These are phyloP conservation scores for Diplodia intermedia DNA, from an alignment of 2,329 filamentous ascomycete genomes.

Conservation along the genomic window DNA sequence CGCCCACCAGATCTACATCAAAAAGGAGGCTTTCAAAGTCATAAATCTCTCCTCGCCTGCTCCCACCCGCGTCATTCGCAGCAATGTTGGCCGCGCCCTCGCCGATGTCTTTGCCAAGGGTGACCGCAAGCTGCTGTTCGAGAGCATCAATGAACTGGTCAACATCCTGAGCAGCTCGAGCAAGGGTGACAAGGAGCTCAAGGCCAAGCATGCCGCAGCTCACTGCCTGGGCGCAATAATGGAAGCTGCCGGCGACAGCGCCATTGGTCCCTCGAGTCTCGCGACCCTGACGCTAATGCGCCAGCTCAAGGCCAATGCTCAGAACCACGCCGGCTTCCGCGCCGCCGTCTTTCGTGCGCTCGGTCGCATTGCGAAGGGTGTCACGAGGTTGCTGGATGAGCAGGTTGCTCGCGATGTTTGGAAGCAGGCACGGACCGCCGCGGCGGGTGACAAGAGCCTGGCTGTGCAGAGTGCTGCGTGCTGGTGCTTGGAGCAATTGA, in stretches of 20 bases:
- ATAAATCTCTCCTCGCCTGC: constrained; percentile 81
- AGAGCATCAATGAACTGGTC: constrained; percentile 89
- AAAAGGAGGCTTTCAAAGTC: constrained; percentile 93
- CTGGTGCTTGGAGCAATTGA: constrained; percentile 76
- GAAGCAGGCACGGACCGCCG: constrained; percentile 84
- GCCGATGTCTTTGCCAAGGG: constrained; percentile 82
- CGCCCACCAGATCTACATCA: constrained; percentile 87
- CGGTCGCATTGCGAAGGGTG: constrained; percentile 76
- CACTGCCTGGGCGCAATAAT: constrained; percentile 89
- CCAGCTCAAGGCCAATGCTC: constrained; percentile 74
- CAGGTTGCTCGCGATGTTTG: constrained; percentile 84
- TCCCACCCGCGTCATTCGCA: constrained; percentile 86
- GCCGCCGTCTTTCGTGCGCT: constrained; percentile 78
- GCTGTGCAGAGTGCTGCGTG: constrained; percentile 81
- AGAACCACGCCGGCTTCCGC: constrained; percentile 80
- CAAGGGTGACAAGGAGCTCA: constrained; percentile 79
- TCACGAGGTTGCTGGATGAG: constrained; percentile 82
- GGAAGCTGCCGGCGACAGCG: constrained; percentile 90
- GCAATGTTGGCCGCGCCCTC: constrained; percentile 85
- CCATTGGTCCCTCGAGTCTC: constrained; percentile 80
- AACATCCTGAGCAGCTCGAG: constrained; percentile 70
- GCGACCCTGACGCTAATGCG: constrained; percentile 76
- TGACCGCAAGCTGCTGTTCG: constrained; percentile 89
- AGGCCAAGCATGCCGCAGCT: constrained; percentile 84
- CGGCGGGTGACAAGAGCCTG: constrained; percentile 79